phyloP scores from a whole-genome alignment of 306 rosid species.

The Pachyrhizus erosus region DNA sequence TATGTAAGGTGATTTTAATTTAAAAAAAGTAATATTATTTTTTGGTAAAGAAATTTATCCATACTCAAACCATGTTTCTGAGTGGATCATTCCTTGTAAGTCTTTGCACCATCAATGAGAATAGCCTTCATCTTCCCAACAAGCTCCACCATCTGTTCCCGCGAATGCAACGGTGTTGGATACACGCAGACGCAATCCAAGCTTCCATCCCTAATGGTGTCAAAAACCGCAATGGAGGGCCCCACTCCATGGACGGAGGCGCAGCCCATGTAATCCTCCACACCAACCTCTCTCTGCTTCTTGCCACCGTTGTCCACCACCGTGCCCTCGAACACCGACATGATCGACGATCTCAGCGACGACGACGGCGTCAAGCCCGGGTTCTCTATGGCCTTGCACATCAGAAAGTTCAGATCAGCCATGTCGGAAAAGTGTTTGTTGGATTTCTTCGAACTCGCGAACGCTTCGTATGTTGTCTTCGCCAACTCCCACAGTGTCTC shows the following conservation, averaged over 20 bases:
- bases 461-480: conserved; percentile 44
- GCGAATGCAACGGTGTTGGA: conserved; percentile 68
- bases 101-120: conserved; percentile 50
- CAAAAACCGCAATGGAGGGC: conserved; percentile 69
- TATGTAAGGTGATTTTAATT: too few species aligned
- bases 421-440: conserved; percentile 68
- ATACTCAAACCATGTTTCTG: too few species aligned
- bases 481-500: conserved; percentile 71
- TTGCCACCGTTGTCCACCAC: conserved; percentile 48
- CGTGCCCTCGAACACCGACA: conserved; percentile 70
- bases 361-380: conserved; percentile 63
- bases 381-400: conserved; percentile 67
- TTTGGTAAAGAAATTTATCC: too few species aligned
- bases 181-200: conserved; percentile 69
- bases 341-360: conserved; percentile 53
- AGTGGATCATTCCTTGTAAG: not conserved
- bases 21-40: too few species aligned
- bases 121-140: conserved; percentile 54
- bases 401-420: conserved; percentile 64
- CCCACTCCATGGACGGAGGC: conserved; percentile 75
- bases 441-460: conserved; percentile 50
- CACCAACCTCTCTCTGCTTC: conserved; percentile 41
- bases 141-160: conserved; percentile 60
- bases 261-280: conserved; percentile 71
- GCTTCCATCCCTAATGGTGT: conserved; percentile 55